Conservation (phyloP, 768 basidiomycete genomes). For the Naganishia vishniacii region DNA sequence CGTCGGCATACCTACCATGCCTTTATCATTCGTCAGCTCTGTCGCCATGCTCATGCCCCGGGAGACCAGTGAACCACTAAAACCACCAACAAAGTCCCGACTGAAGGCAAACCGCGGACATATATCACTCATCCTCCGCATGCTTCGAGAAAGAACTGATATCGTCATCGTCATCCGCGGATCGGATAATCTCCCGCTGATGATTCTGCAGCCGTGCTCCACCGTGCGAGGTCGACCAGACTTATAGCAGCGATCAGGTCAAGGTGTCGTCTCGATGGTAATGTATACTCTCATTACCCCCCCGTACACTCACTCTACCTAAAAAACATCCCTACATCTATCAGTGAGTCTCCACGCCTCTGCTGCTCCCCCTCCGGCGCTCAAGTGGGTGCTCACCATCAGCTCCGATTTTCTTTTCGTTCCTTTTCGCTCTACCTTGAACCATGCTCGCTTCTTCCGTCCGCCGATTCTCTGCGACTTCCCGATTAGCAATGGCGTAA, state of each 20-base stretch:
- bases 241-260: too few species aligned
- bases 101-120: too few species aligned
- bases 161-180: background rate
- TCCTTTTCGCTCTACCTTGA: background rate
- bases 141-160: too few species aligned
- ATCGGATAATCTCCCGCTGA: too few species aligned
- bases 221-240: too few species aligned
- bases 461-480: constrained; percentile 17
- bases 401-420: constrained; percentile 1
- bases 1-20: too few species aligned
- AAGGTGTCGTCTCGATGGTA: background rate
- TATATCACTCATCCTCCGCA: background rate
- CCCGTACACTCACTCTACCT: background rate
- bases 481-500: constrained; percentile 20
- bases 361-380: background rate
- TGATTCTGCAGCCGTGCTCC: too few species aligned
- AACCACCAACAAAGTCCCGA: too few species aligned
- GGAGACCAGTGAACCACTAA: too few species aligned
- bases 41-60: too few species aligned
- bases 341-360: background rate
- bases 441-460: constrained; percentile 20
- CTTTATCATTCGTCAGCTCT: too few species aligned
- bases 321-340: background rate
- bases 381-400: constrained; percentile 13
- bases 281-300: too few species aligned